Conservation (phyloP, 2,329 filamentous ascomycete genomes). For the Aspergillus caelatus region DNA sequence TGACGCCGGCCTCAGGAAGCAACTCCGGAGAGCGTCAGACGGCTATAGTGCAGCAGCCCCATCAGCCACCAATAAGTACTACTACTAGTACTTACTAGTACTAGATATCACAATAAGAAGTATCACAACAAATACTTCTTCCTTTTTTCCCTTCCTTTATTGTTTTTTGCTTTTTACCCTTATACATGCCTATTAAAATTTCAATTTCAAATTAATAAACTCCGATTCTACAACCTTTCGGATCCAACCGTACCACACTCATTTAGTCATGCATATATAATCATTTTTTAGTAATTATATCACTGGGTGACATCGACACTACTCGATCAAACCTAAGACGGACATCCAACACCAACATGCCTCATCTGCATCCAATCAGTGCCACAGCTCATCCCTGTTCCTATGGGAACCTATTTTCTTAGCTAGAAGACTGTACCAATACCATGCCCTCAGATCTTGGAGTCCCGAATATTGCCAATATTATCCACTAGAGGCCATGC, state of each 20-base stretch:
- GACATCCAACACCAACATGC: neutral
- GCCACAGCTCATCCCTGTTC: neutral
- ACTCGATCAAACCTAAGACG: neutral
- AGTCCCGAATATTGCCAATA: neutral
- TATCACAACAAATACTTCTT: neutral
- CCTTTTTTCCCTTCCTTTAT: neutral
- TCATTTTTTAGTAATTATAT: neutral
- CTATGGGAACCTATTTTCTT: neutral
- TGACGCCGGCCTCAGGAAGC: conserved; percentile 28
- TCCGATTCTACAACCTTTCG: neutral
- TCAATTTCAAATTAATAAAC: too few relatives aligned
- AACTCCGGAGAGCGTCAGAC: conserved; percentile 39
- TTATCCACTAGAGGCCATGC: neutral
- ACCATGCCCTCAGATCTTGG: neutral
- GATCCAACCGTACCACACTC: neutral
- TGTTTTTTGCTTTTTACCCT: neutral
- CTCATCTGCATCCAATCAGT: neutral
- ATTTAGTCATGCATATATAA: neutral
- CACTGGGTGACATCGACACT: neutral
- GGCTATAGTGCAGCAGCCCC: conserved; percentile 38
- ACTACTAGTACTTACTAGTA: neutral
- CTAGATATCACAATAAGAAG: neutral
- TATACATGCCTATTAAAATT: neutral
- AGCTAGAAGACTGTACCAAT: neutral
- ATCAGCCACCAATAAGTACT: neutral